Evolutionary conservation across 2,329 filamentous ascomycete genomes (phyloP).

Genomic region (Ophiostoma sp.): DNA sequence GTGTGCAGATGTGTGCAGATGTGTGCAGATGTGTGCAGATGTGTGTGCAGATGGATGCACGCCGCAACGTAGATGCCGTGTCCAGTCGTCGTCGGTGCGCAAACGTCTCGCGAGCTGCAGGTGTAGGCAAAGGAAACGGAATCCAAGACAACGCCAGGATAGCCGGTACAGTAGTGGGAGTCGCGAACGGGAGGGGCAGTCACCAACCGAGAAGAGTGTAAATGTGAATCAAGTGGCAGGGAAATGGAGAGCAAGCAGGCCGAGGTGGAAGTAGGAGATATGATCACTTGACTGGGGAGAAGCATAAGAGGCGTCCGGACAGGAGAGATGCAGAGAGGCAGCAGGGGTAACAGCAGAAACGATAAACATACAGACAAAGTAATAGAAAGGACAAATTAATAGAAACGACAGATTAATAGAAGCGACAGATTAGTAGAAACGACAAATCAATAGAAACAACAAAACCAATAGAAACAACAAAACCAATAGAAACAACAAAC

Average conservation of each 20-base stretch:
- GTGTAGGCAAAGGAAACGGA: background rate
- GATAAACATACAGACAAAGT: background rate
- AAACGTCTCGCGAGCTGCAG: too few relatives aligned
- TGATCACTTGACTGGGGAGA: background rate
- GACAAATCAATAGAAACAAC: background rate
- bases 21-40: background rate
- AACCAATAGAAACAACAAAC: background rate
- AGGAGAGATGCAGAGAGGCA: background rate
- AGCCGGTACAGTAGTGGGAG: background rate
- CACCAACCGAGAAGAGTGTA: background rate
- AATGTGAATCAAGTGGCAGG: conserved; percentile 1
- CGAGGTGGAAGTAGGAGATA: background rate
- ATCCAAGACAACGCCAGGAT: conserved; percentile 9
- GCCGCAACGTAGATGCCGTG: background rate
- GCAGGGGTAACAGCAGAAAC: background rate
- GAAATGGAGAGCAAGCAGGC: background rate
- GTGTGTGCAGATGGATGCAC: background rate
- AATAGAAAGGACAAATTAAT: background rate
- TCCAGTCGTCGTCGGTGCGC: background rate
- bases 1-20: background rate
- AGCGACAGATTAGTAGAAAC: too few relatives aligned
- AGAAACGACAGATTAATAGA: background rate
- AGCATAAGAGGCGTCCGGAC: background rate
- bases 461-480: background rate
- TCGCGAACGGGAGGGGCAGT: conserved; percentile 8